Percentiles rank a stretch among this genome's conserved stretches.
phyloP scores from a whole-genome alignment of 2,329 filamentous ascomycete species.

The Fusarium domesticum region DNA sequence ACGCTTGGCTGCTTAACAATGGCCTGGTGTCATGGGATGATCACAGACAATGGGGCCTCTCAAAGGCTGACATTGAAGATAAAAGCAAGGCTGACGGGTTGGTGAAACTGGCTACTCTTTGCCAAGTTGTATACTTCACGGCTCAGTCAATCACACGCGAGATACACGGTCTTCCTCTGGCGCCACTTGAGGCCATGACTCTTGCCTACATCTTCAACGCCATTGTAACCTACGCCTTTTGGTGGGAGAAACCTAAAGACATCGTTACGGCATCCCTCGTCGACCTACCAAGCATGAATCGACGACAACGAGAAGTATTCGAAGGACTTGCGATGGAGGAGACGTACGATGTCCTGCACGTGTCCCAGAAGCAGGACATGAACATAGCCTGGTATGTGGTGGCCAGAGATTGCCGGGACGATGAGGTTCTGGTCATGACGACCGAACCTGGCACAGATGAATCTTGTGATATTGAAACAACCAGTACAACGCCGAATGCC shows the following conservation, averaged over 20 bases:
- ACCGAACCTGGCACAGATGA: not conserved
- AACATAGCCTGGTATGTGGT: slow-evolving; percentile 11
- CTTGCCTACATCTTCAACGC: slow-evolving; percentile 9
- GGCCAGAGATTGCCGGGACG: slow-evolving; percentile 6
- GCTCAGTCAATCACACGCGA: slow-evolving; percentile 4
- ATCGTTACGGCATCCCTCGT: slow-evolving; percentile 6
- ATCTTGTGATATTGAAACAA: too few relatives aligned
- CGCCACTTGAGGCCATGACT: slow-evolving; percentile 7
- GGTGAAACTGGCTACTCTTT: slow-evolving; percentile 6
- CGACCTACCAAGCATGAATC: slow-evolving; percentile 2
- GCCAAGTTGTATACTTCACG: slow-evolving; percentile 7
- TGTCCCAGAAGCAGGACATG: not conserved
- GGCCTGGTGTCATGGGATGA: slow-evolving; percentile 1
- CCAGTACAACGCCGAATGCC: too few relatives aligned
- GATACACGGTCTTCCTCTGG: slow-evolving; percentile 4
- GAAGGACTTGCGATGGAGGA: slow-evolving; percentile 8
- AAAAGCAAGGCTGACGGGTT: slow-evolving; percentile 8
- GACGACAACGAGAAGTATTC: slow-evolving; percentile 2
- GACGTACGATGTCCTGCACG: slow-evolving; percentile 2
- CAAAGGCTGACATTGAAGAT: slow-evolving; percentile 4
- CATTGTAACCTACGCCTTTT: slow-evolving; percentile 3
- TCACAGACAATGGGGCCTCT: slow-evolving; percentile 1
- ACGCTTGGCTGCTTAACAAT: slow-evolving; percentile 9
- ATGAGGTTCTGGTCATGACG: slow-evolving; percentile 5
- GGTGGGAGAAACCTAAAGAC: slow-evolving; percentile 12